Evolutionary conservation across 441 rosid species (phyloP), one percentile per base, ranked within the genome.

Genomic region (Mallotus japonicus): DNA sequence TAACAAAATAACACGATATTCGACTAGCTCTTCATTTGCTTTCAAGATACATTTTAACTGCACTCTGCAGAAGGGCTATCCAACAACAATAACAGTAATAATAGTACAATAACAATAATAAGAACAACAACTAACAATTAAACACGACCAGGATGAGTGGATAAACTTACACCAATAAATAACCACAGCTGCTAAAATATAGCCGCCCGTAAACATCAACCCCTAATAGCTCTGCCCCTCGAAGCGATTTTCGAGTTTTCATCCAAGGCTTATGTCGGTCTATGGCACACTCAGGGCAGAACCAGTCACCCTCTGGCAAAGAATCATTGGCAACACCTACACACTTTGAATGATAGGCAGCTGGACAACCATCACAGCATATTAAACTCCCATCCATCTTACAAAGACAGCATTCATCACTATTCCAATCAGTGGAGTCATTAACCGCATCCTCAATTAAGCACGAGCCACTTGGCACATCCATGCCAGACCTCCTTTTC

Each of bases 311-410:
- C 37, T 90, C 97, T n/a, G 98, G 98, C 81, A 95, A 87, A 71
- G 86, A 75, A 85, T 83, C 86, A 83, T 83, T 90, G 61, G 77
- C 76, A 80, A 95, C 89, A 51, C 98, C 99, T 17, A 95, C 92
- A 74, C 99, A 95, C 85, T 95, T 90, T 24, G 96, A 86, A 82
- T 95, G 99, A 77, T 89, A 95, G 40, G 97, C 98, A 61, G 93
- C 92, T 12, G 99, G 99, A 78, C 99, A 95, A 58, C 98, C 94
- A 80, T 95, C 99, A 85, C 98, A 93, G 73, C 99, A 91, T 71
- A 95, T 86, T 82, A 95, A 81, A 60, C 82, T 89, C 76, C 99
- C 99, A 77, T 91, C 97, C 99, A 93, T 91, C 77, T 95, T 95
- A 77, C 99, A 95, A 67, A 95, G 96, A 76, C 92, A 87, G 77